Evolutionary conservation across 257 asterid genomes (phyloP).

Genomic region (Haberlea rhodopensis): DNA sequence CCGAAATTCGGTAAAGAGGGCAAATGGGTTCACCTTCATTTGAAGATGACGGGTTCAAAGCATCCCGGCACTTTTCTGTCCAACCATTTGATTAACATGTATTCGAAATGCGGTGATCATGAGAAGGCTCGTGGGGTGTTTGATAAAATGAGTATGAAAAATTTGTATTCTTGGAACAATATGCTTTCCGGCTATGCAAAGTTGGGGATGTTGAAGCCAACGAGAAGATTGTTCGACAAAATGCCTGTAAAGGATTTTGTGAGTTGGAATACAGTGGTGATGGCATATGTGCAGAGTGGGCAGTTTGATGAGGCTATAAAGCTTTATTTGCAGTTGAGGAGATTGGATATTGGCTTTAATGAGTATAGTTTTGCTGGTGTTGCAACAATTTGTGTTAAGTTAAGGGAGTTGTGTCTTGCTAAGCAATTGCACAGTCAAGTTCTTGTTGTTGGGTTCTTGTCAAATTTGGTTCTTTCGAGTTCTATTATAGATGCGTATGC

Average conservation of each 20-base stretch:
- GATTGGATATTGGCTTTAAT: constrained; percentile 46
- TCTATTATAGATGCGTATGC: constrained; percentile 68
- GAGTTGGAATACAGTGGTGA: constrained; percentile 79
- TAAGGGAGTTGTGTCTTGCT: constrained; percentile 51
- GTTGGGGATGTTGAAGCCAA: constrained; percentile 58
- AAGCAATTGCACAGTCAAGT: constrained; percentile 69
- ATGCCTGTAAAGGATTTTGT: constrained; percentile 74
- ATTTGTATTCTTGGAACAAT: constrained; percentile 80
- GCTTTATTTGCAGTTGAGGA: constrained; percentile 51
- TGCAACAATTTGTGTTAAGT: constrained; percentile 56
- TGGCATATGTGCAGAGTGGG: constrained; percentile 56
- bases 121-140: constrained; percentile 68
- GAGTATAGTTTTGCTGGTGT: constrained; percentile 73
- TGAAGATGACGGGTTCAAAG: constrained; percentile 55
- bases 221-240: constrained; percentile 52
- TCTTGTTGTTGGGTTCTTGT: constrained; percentile 51
- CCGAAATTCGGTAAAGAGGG: constrained; percentile 44
- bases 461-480: constrained; percentile 59
- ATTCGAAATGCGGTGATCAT: constrained; percentile 62
- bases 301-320: constrained; percentile 48
- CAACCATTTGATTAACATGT: constrained; percentile 69
- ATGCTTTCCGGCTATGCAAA: constrained; percentile 76
- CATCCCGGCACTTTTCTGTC: constrained; percentile 51
- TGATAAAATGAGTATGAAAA: constrained; percentile 55
- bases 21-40: constrained; percentile 53